Evolutionary conservation across 441 rosid species (phyloP), one percentile per base, ranked within the genome.

Genomic region (Bocquillonia castaneifolia): DNA sequence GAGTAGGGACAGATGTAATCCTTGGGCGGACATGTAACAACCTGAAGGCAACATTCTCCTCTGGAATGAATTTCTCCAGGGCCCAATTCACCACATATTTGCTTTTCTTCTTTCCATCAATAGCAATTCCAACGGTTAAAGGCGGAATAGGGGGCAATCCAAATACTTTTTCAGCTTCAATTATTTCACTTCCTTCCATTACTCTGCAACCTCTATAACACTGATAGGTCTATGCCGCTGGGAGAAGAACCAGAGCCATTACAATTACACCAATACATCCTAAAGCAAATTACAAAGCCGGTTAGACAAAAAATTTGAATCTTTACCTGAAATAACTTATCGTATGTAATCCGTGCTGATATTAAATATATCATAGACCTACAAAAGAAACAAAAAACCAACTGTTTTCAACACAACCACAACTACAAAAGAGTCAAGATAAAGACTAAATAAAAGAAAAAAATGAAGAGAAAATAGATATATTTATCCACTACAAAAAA

Each of bases 31-130:
- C 80, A 72, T 93, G 89, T 69, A 93, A 61, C 70, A 93, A 71
- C 86, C 78, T 89, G 76, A 93, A 83, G 23, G 59, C 60, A 18
- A 71, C 79, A 31, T 80, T 76, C 68, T 77, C 86, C 58, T 89
- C 82, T 2, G 80, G 75, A 70, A 68, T 73, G 75, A 93, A 89
- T 74, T 88, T 87, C 37, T 86, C 84, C 82, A 93, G 68, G 4
- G 97, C 93, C 97, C 95, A 93, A 51, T 53, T 70, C 53, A 93
- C 73, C 4, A 84, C 61, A 77, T 86, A 74, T 71, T 84, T 88
- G 88, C 93, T 85, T 68, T 77, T 84, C 44, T 58, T 61, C 52
- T 75, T 82, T 47, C 91, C 96, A 74, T 86, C 80, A 59, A 93
- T 73, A 59, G 97, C 96, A 67, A 89, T 57, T 5, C 86, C 95